Percentiles rank a stretch among this genome's conserved stretches.
phyloP scores from a whole-genome alignment of 345 rosid genomes.

The Ailanthus altissimus region DNA sequence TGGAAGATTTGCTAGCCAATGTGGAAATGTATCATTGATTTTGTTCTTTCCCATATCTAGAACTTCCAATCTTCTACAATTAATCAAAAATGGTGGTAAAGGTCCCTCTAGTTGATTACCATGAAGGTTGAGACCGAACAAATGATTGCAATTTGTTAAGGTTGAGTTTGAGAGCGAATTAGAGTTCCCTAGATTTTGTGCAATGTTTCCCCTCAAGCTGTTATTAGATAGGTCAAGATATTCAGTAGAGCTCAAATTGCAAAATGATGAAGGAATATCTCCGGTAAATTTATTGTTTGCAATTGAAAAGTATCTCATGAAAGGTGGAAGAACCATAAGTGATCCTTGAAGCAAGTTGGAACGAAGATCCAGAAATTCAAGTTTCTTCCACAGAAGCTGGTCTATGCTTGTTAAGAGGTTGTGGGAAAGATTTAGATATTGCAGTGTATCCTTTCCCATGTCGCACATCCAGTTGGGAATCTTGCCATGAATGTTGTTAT shows the following conservation, averaged over 20 bases:
- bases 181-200: conserved; percentile 22
- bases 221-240: conserved; percentile 20
- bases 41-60: conserved; percentile 26
- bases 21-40: conserved; percentile 24
- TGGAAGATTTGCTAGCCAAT: conserved; percentile 25
- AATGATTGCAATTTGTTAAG: no score
- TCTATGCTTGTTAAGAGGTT: conserved; percentile 11
- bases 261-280: conserved; percentile 4
- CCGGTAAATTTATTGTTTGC: conserved; percentile 21
- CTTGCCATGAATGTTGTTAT: conserved; percentile 20
- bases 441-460: neutral
- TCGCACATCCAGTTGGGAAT: conserved; percentile 16
- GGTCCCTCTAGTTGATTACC: conserved; percentile 12
- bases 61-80: conserved; percentile 26
- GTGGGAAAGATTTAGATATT: conserved; percentile 5
- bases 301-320: neutral
- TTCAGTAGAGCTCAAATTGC: neutral
- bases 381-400: neutral
- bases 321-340: conserved; percentile 3
- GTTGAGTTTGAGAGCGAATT: no score
- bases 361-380: neutral
- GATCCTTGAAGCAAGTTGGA: neutral
- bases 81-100: conserved; percentile 22
- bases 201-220: conserved; percentile 13
- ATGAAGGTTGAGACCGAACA: no score